A percentile compares a stretch with the other conserved stretches of the same genome.
phyloP scores from a whole-genome alignment of 2,329 filamentous ascomycete genomes.

The Hymenoscyphus fructigenus region DNA sequence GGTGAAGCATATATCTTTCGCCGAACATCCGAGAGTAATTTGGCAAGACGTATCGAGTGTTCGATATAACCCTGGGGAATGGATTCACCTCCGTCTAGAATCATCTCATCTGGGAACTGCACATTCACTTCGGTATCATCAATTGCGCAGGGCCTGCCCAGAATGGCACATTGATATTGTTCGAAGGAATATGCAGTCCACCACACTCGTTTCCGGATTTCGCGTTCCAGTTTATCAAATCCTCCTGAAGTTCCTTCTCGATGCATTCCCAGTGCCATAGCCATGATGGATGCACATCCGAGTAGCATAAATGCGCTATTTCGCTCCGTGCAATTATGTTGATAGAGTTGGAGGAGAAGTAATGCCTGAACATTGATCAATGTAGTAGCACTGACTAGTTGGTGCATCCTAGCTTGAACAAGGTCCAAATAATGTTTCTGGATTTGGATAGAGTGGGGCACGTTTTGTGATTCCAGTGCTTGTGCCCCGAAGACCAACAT shows the following conservation, averaged over 20 bases:
- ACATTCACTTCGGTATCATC: slow-evolving; percentile 34
- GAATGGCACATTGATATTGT: slow-evolving; percentile 34
- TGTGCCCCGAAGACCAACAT: slow-evolving; percentile 44
- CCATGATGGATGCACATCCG: slow-evolving; percentile 43
- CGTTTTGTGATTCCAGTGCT: slow-evolving; percentile 36
- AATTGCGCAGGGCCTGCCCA: slow-evolving; percentile 34
- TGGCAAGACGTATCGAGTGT: slow-evolving; percentile 27
- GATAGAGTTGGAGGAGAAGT: slow-evolving; percentile 43
- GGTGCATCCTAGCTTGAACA: slow-evolving; percentile 38
- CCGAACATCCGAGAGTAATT: slow-evolving; percentile 30
- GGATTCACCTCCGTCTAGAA: slow-evolving; percentile 30
- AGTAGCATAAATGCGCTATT: slow-evolving; percentile 43
- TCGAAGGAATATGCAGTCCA: slow-evolving; percentile 35
- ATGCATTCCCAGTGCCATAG: slow-evolving; percentile 46
- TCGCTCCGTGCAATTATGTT: slow-evolving; percentile 43
- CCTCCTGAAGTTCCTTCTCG: slow-evolving; percentile 41
- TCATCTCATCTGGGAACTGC: slow-evolving; percentile 30
- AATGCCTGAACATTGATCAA: slow-evolving; percentile 45
- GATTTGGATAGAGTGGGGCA: slow-evolving; percentile 34
- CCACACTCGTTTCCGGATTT: slow-evolving; percentile 34
- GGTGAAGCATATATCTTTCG: slow-evolving; percentile 32
- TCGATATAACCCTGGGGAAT: slow-evolving; percentile 32
- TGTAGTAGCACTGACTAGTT: slow-evolving; percentile 40
- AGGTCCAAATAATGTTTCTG: slow-evolving; percentile 38
- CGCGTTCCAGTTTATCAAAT: slow-evolving; percentile 36